phyloP scores from a whole-genome alignment of 768 basidiomycete genomes.

The Lentinula boryana region DNA sequence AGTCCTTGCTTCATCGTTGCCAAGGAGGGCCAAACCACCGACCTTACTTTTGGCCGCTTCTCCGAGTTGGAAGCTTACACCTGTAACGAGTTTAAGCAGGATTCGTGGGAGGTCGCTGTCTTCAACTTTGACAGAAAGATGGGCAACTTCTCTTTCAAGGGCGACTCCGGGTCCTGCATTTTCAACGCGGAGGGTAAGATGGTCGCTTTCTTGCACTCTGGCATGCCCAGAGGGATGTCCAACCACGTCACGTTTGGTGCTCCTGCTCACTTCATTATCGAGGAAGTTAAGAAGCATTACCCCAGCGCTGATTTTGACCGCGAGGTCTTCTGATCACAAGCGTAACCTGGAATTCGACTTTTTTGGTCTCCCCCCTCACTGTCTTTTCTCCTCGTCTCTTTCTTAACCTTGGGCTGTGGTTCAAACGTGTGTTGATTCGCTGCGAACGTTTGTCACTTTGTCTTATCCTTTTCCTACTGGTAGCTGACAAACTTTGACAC shows the following conservation, averaged over 20 bases:
- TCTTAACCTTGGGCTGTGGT: too few relatives aligned
- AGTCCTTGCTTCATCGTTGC: conserved; percentile 23
- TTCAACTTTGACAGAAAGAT: conserved; percentile 25
- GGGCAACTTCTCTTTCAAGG: conserved; percentile 26
- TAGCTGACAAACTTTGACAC: too few relatives aligned
- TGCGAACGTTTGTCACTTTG: too few relatives aligned
- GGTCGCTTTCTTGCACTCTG: conserved; percentile 12
- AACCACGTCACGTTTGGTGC: conserved; percentile 20
- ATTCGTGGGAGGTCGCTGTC: conserved; percentile 11
- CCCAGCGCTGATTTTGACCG: neutral
- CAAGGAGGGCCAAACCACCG: conserved; percentile 29
- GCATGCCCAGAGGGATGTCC: conserved; percentile 12
- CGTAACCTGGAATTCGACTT: too few relatives aligned
- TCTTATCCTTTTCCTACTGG: too few relatives aligned
- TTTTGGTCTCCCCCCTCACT: too few relatives aligned
- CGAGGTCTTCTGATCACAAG: neutral
- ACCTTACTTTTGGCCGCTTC: conserved; percentile 30
- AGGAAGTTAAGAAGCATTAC: conserved; percentile 14
- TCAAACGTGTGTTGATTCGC: too few relatives aligned
- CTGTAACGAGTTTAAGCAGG: conserved; percentile 17
- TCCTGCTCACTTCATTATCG: conserved; percentile 17
- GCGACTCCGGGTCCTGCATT: conserved; percentile 37
- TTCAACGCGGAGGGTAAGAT: conserved; percentile 21
- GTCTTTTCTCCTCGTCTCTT: too few relatives aligned
- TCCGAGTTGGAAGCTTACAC: conserved; percentile 26